A percentile compares a stretch with the other conserved stretches of the same genome.
Conservation (phyloP, 73 alveolate species). For the Tetrahymena elliotti region DNA sequence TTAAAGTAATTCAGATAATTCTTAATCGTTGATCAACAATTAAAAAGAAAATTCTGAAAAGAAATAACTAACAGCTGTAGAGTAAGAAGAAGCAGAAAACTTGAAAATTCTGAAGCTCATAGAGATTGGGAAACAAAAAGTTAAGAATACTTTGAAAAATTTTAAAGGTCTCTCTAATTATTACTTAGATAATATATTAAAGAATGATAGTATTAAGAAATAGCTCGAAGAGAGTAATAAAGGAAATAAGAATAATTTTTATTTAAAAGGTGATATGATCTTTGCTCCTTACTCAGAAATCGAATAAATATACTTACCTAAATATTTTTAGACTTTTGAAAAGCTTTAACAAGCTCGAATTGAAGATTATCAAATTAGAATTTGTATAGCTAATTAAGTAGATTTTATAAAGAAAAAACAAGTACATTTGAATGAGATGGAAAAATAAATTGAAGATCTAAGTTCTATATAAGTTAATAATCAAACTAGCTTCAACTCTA, state of each 20-base stretch:
- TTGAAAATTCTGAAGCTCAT: neutral
- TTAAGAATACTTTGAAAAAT: neutral
- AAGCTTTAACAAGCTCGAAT: neutral
- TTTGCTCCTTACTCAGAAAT: neutral
- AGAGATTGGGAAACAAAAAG: neutral
- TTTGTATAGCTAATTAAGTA: neutral
- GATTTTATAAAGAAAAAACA: neutral
- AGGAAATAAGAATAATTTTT: neutral
- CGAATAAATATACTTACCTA: neutral
- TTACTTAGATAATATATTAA: neutral
- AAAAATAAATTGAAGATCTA: neutral
- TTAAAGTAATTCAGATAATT: neutral
- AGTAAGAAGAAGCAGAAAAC: neutral
- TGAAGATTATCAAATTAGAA: neutral
- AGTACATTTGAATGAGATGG: neutral
- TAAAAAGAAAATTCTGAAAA: neutral
- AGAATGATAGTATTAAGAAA: neutral
- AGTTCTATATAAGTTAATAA: neutral
- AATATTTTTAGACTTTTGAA: neutral
- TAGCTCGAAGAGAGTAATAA: neutral
- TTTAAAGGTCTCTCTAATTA: neutral
- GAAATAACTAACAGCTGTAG: neutral
- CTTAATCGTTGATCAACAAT: neutral
- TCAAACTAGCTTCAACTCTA: neutral
- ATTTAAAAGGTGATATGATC: neutral